phyloP scores from a whole-genome alignment of 2,329 filamentous ascomycete genomes.

The Chaetomiaceae sp. region DNA sequence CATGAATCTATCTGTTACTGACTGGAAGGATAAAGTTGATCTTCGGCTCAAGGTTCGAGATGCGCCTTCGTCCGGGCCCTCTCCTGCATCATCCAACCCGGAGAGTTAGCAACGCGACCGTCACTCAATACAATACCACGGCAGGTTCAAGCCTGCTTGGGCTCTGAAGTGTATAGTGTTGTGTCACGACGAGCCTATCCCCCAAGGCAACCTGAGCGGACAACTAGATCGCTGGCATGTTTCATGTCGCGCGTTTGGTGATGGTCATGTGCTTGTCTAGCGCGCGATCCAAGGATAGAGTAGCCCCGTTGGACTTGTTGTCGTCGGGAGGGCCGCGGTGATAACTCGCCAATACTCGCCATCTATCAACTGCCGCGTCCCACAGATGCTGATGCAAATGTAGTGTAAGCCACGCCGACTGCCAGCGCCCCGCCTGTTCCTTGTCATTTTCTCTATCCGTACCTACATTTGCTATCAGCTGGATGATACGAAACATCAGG shows the following conservation, averaged over 20 bases:
- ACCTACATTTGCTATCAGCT: too few relatives aligned
- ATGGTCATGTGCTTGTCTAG: background rate
- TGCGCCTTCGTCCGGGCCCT: background rate
- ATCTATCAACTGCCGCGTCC: constrained; percentile 10
- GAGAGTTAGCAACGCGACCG: background rate
- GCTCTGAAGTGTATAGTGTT: too few relatives aligned
- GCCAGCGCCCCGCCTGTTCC: background rate
- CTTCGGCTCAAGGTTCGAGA: background rate
- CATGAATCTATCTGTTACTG: background rate
- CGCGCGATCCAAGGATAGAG: background rate
- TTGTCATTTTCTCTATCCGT: background rate
- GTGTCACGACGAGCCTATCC: background rate
- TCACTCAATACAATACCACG: background rate
- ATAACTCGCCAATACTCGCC: constrained; percentile 8
- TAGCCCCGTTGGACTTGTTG: background rate
- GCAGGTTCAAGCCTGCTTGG: background rate
- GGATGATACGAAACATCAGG: background rate
- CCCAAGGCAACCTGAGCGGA: background rate
- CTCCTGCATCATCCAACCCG: background rate
- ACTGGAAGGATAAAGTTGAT: constrained; percentile 6
- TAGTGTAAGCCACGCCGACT: constrained; percentile 9
- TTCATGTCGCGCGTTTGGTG: background rate
- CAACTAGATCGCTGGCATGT: background rate
- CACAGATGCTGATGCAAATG: constrained; percentile 12
- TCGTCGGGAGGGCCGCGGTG: background rate